Conservation (phyloP, 768 basidiomycete species). For the Boletus coccyginus region DNA sequence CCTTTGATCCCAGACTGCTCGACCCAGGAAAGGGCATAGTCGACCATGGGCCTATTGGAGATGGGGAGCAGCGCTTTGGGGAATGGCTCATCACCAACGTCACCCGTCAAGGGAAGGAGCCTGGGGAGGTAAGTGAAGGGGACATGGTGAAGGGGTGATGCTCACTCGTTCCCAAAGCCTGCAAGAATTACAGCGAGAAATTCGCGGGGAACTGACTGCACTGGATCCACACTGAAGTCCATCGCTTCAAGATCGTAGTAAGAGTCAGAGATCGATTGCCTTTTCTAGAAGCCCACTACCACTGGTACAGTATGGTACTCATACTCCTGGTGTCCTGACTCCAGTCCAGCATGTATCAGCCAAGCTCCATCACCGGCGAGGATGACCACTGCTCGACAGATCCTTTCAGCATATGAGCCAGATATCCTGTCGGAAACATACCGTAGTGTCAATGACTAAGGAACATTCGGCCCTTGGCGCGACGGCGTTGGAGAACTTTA, state of each 20-base stretch:
- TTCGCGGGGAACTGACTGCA: conserved; percentile 59
- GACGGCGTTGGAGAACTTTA: conserved; percentile 67
- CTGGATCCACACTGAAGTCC: conserved; percentile 61
- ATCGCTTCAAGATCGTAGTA: conserved; percentile 32
- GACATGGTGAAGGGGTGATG: not conserved
- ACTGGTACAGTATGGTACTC: not conserved
- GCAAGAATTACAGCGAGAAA: conserved; percentile 88
- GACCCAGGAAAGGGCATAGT: conserved; percentile 82
- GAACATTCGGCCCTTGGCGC: conserved; percentile 73
- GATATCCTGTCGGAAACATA: conserved; percentile 5
- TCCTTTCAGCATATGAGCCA: not conserved
- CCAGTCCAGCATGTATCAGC: not conserved
- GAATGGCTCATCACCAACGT: conserved; percentile 77
- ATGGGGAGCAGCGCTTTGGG: conserved; percentile 88
- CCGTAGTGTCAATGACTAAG: conserved; percentile 62
- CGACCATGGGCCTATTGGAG: conserved; percentile 84
- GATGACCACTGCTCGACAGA: not conserved
- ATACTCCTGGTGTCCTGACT: not conserved
- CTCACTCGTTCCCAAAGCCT: conserved; percentile 91
- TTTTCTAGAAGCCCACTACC: conserved; percentile 15
- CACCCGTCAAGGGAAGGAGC: conserved; percentile 68
- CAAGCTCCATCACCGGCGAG: not conserved
- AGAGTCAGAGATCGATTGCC: conserved; percentile 19
- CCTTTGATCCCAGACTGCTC: conserved; percentile 85
- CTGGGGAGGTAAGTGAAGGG: conserved; percentile 39